Conservation (phyloP, 768 basidiomycete genomes). For the Tylopilus felleus region DNA sequence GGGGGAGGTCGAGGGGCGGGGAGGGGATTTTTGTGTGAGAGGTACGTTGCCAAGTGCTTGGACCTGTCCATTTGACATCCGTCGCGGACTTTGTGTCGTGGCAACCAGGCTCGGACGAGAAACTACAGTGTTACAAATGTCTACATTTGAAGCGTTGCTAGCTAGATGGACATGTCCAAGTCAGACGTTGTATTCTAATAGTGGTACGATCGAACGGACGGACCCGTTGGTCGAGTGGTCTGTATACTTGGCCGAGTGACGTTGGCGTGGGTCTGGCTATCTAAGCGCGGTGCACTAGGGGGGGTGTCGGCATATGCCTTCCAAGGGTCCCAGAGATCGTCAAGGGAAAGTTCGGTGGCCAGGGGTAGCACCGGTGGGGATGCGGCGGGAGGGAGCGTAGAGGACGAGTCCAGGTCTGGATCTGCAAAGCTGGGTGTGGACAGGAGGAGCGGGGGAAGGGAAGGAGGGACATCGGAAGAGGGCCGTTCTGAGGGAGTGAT, state of each 20-base stretch:
- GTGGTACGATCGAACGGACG: conserved; percentile 6
- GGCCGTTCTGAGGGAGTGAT: background rate
- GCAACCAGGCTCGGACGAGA: conserved; percentile 17
- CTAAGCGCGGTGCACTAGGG: conserved; percentile 2
- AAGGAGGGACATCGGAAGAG: conserved; percentile 21
- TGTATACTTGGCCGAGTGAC: background rate
- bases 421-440: conserved; percentile 31
- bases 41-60: conserved; percentile 18
- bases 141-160: background rate
- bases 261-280: background rate
- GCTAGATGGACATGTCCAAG: conserved; percentile 2
- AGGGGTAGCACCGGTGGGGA: conserved; percentile 13
- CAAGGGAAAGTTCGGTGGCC: background rate
- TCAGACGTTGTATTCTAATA: background rate
- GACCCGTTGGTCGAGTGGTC: conserved; percentile 8
- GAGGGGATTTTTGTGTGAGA: background rate
- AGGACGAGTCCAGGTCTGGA: conserved; percentile 17
- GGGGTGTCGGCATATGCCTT: background rate
- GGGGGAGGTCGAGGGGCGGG: conserved; percentile 5
- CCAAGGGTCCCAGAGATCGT: conserved; percentile 28
- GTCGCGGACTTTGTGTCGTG: conserved; percentile 12
- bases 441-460: conserved; percentile 42
- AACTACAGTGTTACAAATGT: background rate
- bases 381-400: conserved; percentile 10
- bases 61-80: background rate